These are phyloP conservation scores for Cyberlindnera euphorbiae DNA, from an alignment of 805 yeast species.

Conservation along the genomic window DNA sequence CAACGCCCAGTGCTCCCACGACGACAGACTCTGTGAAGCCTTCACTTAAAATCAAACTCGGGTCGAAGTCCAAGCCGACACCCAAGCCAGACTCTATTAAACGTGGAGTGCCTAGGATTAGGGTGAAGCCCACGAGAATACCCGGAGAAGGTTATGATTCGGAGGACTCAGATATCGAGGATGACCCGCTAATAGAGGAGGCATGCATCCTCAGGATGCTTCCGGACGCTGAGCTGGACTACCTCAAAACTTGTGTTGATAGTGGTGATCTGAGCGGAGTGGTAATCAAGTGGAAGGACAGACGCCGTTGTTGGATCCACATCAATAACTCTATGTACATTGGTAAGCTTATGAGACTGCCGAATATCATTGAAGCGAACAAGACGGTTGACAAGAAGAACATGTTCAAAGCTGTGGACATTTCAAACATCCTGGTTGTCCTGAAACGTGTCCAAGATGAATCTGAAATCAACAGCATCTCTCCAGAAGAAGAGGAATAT, in stretches of 20 bases:
- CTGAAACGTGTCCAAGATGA: slow-evolving; percentile 47
- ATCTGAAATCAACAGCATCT: slow-evolving; percentile 40
- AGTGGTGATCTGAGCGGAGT: slow-evolving; percentile 70
- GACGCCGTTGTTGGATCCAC: slow-evolving; percentile 69
- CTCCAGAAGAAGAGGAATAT: slow-evolving; percentile 36
- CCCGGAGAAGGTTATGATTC: slow-evolving; percentile 97
- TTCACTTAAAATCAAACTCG: slow-evolving; percentile 13
- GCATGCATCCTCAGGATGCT: slow-evolving; percentile 75
- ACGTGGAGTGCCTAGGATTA: slow-evolving; percentile 10
- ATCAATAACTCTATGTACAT: slow-evolving; percentile 70
- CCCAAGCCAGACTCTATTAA: slow-evolving; percentile 21
- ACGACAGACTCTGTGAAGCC: slow-evolving; percentile 6
- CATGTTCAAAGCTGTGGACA: slow-evolving; percentile 79
- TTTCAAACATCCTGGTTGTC: slow-evolving; percentile 80
- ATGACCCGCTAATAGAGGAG: slow-evolving; percentile 88
- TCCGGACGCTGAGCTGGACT: slow-evolving; percentile 64
- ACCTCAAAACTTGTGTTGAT: slow-evolving; percentile 70
- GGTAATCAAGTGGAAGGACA: slow-evolving; percentile 77
- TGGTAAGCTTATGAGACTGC: slow-evolving; percentile 83
- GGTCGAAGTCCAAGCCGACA: slow-evolving; percentile 8
- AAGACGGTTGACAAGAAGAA: slow-evolving; percentile 89
- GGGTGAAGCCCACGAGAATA: slow-evolving; percentile 56
- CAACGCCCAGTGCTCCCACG: slow-evolving; percentile 1
- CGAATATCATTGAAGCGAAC: slow-evolving; percentile 80
- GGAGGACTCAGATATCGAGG: slow-evolving; percentile 94